Base-by-base conservation (phyloP, 352 stramenopile species). In the Phytophthora pinifolia region DNA sequence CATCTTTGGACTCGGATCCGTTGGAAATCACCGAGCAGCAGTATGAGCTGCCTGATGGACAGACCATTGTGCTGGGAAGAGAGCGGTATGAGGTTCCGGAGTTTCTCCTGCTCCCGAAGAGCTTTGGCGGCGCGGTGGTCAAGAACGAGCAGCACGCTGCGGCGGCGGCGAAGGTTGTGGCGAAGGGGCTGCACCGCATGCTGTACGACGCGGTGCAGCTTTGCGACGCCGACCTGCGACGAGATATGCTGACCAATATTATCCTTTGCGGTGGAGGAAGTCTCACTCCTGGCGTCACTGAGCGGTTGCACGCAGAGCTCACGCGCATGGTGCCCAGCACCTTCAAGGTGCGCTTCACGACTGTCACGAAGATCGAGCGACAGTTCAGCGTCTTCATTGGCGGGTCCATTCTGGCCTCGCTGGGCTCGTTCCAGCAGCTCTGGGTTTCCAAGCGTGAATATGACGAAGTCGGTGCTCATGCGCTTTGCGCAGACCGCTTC, bases 331-430 rank as follows among this genome's bases (percentile, higher is more conserved):
- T 96, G 10, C 80, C 84, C 9, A 90, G 83, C 42, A 89, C 79
- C 9, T 92, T 91, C 58, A 96, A 95, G 49, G 71, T 94, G 46
- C 81, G 86, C n/a, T 89, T 96, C 55, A 91, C 82, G 52, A 83
- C 70, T 38, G 78, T 87, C 14, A 86, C 79, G 49, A 86, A 88
- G 62, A 74, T 94, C 58, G 85, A 96, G 70, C 73, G 79, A 14
- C 79, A 93, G 72, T 94, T 94, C 39, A 95, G 83, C 42, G 79
- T 80, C 48, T 96, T 93, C 68, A 96, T 94, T 46, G 86, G 86
- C 25, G 86, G 83, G 15, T 93, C 81, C 43, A 93, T 96, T 47
- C 68, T 96, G 22, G 86, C 86, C 32, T 94, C 83, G 44, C 71
- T 96, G 30, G 84, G 84, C 7, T 93, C 85, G 5, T 96, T 96